Conservation (phyloP, 805 yeast genomes). For the Schwanniomyces pseudopolymorphus region DNA sequence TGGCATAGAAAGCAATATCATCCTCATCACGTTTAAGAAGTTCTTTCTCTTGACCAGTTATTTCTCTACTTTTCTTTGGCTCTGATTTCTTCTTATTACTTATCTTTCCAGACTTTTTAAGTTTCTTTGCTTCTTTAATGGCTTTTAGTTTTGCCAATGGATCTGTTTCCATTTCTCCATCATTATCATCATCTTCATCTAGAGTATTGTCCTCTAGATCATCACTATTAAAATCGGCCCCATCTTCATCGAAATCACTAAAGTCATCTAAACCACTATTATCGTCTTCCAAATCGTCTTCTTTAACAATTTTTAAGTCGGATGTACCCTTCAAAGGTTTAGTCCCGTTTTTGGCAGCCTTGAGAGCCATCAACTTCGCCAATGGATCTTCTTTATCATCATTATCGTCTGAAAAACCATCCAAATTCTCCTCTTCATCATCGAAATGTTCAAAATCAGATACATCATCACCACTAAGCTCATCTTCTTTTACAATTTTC, state of each 20-base stretch:
- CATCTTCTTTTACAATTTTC: conserved; percentile 31
- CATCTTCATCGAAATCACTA: conserved; percentile 40
- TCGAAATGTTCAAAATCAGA: conserved; percentile 32
- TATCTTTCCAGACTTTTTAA: conserved; percentile 6
- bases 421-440: conserved; percentile 24
- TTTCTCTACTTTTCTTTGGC: conserved; percentile 7
- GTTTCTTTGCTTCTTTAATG: conserved; percentile 13
- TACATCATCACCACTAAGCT: conserved; percentile 29
- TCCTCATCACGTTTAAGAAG: conserved; percentile 62
- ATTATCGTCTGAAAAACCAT: neutral
- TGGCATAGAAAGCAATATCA: conserved; percentile 81
- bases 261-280: conserved; percentile 38
- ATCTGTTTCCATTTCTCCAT: conserved; percentile 16
- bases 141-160: conserved; percentile 27
- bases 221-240: conserved; percentile 30
- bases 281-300: conserved; percentile 29
- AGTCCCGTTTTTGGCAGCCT: conserved; percentile 6
- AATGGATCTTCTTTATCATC: conserved; percentile 10
- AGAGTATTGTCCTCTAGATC: conserved; percentile 9
- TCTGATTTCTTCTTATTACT: conserved; percentile 3
- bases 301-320: conserved; percentile 26
- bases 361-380: conserved; percentile 13
- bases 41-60: conserved; percentile 46
- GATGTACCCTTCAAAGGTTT: conserved; percentile 7
- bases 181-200: conserved; percentile 16